These are phyloP conservation scores for Hura crepitans DNA, from an alignment of 441 rosid species.

Conservation along the genomic window DNA sequence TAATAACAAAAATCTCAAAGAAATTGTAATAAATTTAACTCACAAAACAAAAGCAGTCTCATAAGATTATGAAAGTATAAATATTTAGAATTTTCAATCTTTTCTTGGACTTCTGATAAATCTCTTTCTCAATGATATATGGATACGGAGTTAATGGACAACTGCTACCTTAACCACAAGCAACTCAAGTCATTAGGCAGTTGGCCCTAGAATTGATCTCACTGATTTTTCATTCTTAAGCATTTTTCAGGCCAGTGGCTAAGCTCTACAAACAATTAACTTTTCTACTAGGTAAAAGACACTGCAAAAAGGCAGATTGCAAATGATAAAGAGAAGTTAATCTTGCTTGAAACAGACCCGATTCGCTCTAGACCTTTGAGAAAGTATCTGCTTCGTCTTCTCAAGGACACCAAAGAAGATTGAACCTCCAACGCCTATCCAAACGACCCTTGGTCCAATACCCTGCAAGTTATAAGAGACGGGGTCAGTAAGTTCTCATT, in stretches of 20 bases:
- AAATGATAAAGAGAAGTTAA: background rate
- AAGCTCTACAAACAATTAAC: background rate
- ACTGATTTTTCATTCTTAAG: background rate
- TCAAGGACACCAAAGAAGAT: constrained; percentile 52
- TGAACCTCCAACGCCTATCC: constrained; percentile 48
- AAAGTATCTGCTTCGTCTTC: constrained; percentile 37
- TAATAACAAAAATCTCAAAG: too few relatives aligned
- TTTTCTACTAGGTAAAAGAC: background rate
- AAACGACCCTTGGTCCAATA: constrained; percentile 43
- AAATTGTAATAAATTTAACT: too few relatives aligned
- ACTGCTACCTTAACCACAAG: too few relatives aligned
- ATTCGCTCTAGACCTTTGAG: constrained; percentile 22
- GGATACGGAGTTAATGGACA: too few relatives aligned
- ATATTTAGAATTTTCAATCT: too few relatives aligned
- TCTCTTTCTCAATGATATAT: too few relatives aligned
- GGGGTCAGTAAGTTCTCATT: background rate
- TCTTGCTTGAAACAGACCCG: constrained; percentile 12
- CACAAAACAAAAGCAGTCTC: too few relatives aligned
- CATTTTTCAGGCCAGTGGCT: background rate
- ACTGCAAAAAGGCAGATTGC: background rate
- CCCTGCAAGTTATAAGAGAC: constrained; percentile 32
- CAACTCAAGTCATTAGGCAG: too few relatives aligned
- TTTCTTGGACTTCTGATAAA: too few relatives aligned
- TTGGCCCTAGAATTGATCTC: background rate
- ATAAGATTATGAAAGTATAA: too few relatives aligned